These are phyloP conservation scores for Tanacetum coccineum DNA, from an alignment of 129 eudicot genomes.

Conservation along the genomic window DNA sequence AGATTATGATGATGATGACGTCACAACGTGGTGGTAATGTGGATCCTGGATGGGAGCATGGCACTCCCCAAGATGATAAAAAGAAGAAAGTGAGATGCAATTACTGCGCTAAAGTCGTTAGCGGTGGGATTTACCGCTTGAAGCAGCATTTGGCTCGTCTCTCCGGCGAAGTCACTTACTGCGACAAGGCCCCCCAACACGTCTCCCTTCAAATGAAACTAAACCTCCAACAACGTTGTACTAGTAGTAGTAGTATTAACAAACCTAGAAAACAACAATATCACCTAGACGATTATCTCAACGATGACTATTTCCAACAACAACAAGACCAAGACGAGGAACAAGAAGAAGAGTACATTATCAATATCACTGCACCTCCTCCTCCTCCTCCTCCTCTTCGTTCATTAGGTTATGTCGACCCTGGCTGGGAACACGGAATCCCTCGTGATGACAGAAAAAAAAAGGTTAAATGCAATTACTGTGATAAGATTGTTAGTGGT, in stretches of 20 bases:
- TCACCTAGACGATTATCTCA: slow-evolving; percentile 65
- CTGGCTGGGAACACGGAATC: slow-evolving; percentile 97
- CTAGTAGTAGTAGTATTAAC: slow-evolving; percentile 41
- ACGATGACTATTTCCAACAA: slow-evolving; percentile 8
- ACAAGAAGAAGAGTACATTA: slow-evolving; percentile 49
- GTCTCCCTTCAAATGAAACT: slow-evolving; percentile 79
- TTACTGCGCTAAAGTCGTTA: slow-evolving; percentile 93
- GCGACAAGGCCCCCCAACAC: slow-evolving; percentile 92
- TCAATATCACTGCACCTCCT: too few relatives aligned
- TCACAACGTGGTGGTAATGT: slow-evolving; percentile 71
- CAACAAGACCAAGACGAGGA: slow-evolving; percentile 61
- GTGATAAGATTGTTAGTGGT: slow-evolving; percentile 93
- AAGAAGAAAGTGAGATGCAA: slow-evolving; percentile 97
- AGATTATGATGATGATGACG: slow-evolving; percentile 33
- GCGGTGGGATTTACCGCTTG: slow-evolving; percentile 91
- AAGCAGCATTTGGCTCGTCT: slow-evolving; percentile 96
- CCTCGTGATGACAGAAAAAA: slow-evolving; percentile 97
- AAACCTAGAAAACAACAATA: slow-evolving; percentile 50
- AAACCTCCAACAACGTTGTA: slow-evolving; percentile 74
- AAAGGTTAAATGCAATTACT: slow-evolving; percentile 93
- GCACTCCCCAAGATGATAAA: slow-evolving; percentile 83
- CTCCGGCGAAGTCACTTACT: slow-evolving; percentile 93
- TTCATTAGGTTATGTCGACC: slow-evolving; percentile 91
- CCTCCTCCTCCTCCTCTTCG: slow-evolving; percentile 83
- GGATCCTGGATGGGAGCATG: slow-evolving; percentile 99